Evolutionary conservation across 192 early-diverging fungal genomes (phyloP), one percentile per base, ranked within the genome.

Genomic region (Coemansia sp.): DNA sequence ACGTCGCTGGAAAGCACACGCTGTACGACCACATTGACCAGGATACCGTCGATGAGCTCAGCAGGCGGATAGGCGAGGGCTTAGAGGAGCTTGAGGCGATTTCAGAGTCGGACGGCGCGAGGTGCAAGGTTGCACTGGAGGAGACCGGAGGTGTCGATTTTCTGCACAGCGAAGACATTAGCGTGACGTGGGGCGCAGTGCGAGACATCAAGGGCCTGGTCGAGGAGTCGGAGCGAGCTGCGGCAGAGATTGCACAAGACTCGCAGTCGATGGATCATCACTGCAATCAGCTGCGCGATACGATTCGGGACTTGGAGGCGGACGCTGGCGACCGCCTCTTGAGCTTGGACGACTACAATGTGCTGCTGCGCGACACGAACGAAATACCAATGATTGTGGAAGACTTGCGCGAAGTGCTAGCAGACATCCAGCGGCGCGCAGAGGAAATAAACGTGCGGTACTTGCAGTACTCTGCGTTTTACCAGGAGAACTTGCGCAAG

Each of bases 1-100:
- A 52, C 19, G 35, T 19, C 6, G 36, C 33, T n/a, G 44, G 14
- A 1, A 32, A 43, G 14, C 76, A 80, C 35, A 80, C 76, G 17
- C 35, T 80, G 60, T 67, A 80, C 53, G 76, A 80, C 52, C 76
- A 80, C 33, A 80, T 80, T n/a, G 76, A 80, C 71, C 76, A 80
- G 44, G 70, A 68, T 1, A 71, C 76, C 1, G 71, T 80, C 12
- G 64, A 63, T 36, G 33, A 53, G 15, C 50, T 80, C 22, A 56
- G 69, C 3, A 27, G 24, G 12, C 58, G 66, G 24, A 62, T 58
- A 0, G 36, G 29, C 0, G 62, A 73, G 56, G 69, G 63, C 21
- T 26, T 80, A 37, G 42, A 46, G 21, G 44, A 67, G 60, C 53
- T 80, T 5, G 29, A 39, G 27, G 42, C 14, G 2, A 62, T 79